A percentile compares a stretch with the other conserved stretches of the same genome.
These are phyloP conservation scores for Pterulicium gracile DNA, from an alignment of 1,284 basidiomycete genomes.

Conservation along the genomic window DNA sequence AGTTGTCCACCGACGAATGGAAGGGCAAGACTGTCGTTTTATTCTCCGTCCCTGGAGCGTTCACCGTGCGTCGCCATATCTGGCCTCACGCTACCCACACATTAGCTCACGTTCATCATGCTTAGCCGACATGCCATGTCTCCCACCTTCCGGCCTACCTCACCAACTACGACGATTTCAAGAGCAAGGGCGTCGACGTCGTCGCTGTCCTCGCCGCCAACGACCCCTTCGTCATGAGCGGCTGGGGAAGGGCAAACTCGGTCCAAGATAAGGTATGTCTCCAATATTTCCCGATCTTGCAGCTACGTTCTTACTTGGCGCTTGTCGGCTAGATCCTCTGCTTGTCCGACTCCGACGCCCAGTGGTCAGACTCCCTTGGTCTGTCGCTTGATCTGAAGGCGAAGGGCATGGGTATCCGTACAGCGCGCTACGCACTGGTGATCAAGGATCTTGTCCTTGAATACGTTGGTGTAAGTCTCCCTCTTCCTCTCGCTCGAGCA, in stretches of 20 bases:
- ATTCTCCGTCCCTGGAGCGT: conserved; percentile 70
- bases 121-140: conserved; percentile 61
- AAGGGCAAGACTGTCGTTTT: conserved; percentile 80
- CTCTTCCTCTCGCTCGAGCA: background rate
- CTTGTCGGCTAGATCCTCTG: conserved; percentile 8
- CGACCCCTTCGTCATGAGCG: conserved; percentile 72
- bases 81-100: conserved; percentile 4
- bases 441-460: conserved; percentile 63
- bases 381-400: conserved; percentile 24
- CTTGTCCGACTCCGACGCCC: conserved; percentile 3
- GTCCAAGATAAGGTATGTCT: conserved; percentile 57
- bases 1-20: conserved; percentile 54
- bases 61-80: conserved; percentile 43
- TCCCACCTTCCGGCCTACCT: conserved; percentile 68
- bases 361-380: background rate
- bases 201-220: conserved; percentile 64
- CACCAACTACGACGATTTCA: conserved; percentile 54
- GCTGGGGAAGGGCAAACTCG: conserved; percentile 60
- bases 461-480: conserved; percentile 41
- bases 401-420: conserved; percentile 51
- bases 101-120: conserved; percentile 5
- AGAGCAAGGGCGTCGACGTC: conserved; percentile 64
- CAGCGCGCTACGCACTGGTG: conserved; percentile 60
- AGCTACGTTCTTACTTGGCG: background rate
- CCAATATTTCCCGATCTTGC: background rate